These are phyloP conservation scores for Russula earlei DNA, from an alignment of 768 basidiomycete genomes.

Conservation along the genomic window DNA sequence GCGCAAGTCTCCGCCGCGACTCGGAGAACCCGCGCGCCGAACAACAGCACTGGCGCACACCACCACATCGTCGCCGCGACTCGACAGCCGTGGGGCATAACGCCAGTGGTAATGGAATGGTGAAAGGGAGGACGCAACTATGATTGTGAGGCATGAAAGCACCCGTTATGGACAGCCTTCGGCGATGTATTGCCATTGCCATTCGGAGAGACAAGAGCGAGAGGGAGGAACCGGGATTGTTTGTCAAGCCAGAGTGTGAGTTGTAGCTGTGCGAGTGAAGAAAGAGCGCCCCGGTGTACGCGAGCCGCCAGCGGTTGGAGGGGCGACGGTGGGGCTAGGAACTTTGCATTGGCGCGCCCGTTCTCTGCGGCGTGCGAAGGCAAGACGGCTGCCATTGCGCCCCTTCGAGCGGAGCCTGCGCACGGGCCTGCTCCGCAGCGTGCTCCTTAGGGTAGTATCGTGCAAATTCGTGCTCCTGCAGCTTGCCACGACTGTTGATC, in stretches of 20 bases:
- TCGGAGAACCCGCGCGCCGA: conserved; percentile 1
- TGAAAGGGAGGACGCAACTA: conserved; percentile 1
- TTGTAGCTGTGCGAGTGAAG: no score
- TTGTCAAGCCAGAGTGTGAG: background rate
- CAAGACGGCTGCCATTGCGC: background rate
- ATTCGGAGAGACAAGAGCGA: background rate
- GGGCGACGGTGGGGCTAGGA: background rate
- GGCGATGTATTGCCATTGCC: no score
- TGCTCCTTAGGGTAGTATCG: background rate
- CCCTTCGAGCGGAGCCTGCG: background rate
- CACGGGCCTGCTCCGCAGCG: background rate
- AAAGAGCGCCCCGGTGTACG: background rate
- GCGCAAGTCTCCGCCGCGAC: conserved; percentile 9
- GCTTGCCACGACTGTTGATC: background rate
- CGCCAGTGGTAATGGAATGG: background rate
- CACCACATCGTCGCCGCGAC: conserved; percentile 12
- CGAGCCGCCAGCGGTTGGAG: background rate
- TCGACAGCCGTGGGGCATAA: conserved; percentile 2
- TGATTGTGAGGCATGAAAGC: background rate
- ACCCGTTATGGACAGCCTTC: background rate
- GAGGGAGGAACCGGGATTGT: background rate
- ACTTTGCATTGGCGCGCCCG: background rate
- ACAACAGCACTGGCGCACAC: conserved; percentile 1
- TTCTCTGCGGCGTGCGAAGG: background rate
- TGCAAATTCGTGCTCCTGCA: background rate